Conservation (phyloP, 805 yeast genomes). For the Trichomonascus vanleenenianus region DNA sequence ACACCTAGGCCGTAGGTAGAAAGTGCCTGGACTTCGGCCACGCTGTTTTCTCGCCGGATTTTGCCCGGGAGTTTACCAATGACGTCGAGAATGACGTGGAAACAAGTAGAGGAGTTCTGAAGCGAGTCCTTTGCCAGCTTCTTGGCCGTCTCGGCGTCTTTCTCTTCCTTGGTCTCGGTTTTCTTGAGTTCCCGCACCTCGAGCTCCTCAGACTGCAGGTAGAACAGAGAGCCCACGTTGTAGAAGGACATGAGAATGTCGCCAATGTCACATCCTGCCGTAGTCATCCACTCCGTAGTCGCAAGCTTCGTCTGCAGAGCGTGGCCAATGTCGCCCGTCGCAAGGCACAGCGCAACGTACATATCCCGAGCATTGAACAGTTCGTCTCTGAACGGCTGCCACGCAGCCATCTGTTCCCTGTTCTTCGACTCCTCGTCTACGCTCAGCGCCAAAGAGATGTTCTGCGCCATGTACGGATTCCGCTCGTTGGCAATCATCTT, state of each 20-base stretch:
- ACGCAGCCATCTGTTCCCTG: conserved; percentile 15
- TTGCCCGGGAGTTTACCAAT: conserved; percentile 34
- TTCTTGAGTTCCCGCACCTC: conserved; percentile 38
- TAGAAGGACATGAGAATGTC: conserved; percentile 56
- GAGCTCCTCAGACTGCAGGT: conserved; percentile 56
- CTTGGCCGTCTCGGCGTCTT: conserved; percentile 1
- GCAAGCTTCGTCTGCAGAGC: conserved; percentile 56
- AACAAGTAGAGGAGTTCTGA: conserved; percentile 30
- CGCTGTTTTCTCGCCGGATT: conserved; percentile 32
- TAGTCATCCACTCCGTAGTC: conserved; percentile 65
- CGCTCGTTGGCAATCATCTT: conserved; percentile 10
- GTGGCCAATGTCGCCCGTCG: conserved; percentile 56
- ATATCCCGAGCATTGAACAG: conserved; percentile 71
- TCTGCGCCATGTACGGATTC: conserved; percentile 6
- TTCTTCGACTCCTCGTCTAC: conserved; percentile 10
- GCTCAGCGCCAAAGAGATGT: conserved; percentile 9
- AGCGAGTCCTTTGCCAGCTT: conserved; percentile 21
- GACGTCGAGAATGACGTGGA: conserved; percentile 36
- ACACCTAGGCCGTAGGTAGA: conserved; percentile 85
- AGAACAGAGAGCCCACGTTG: conserved; percentile 61
- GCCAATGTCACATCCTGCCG: conserved; percentile 59
- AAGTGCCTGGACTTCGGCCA: conserved; percentile 66
- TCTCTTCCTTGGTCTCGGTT: neutral
- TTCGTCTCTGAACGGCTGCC: conserved; percentile 63
- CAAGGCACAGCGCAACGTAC: conserved; percentile 60